A percentile compares a stretch with the other conserved stretches of the same genome.
phyloP scores from a whole-genome alignment of 768 basidiomycete genomes.

The Rhodotorula kratochvilovae region DNA sequence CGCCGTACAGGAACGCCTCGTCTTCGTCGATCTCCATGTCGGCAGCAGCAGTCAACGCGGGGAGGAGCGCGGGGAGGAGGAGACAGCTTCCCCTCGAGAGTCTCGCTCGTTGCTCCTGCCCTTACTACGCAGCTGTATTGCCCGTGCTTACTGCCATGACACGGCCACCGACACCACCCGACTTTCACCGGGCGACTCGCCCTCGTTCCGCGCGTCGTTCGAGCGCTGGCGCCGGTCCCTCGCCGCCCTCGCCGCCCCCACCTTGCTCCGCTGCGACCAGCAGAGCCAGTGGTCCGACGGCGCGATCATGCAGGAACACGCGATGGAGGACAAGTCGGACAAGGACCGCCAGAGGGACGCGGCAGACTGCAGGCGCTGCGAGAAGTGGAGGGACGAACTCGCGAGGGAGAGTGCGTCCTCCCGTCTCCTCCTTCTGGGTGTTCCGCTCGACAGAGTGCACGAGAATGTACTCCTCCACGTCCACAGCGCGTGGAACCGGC shows the following conservation, averaged over 20 bases:
- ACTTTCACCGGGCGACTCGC: constrained; percentile 1
- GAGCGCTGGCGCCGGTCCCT: constrained; percentile 20
- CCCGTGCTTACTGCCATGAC: too few species aligned
- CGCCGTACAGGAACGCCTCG: constrained; percentile 41
- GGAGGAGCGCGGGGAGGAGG: neutral
- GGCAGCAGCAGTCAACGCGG: neutral
- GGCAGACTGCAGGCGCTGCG: constrained; percentile 51
- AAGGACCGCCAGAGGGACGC: constrained; percentile 14
- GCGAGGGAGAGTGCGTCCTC: constrained; percentile 62
- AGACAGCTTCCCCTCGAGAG: too few species aligned
- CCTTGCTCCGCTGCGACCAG: constrained; percentile 16
- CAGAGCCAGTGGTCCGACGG: constrained; percentile 20
- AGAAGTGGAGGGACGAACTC: constrained; percentile 65
- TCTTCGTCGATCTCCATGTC: constrained; percentile 36
- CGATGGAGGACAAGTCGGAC: neutral
- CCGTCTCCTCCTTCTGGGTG: neutral
- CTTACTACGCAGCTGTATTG: too few species aligned
- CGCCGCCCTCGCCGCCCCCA: constrained; percentile 9
- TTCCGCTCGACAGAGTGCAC: neutral
- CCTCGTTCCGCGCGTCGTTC: constrained; percentile 25
- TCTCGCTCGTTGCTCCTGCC: too few species aligned
- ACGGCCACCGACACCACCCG: neutral
- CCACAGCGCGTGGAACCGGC: neutral
- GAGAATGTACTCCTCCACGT: neutral
- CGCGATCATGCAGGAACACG: constrained; percentile 16